Evolutionary conservation across 129 eudicot species (phyloP).

Genomic region (Ambrosia artemisiifolia): DNA sequence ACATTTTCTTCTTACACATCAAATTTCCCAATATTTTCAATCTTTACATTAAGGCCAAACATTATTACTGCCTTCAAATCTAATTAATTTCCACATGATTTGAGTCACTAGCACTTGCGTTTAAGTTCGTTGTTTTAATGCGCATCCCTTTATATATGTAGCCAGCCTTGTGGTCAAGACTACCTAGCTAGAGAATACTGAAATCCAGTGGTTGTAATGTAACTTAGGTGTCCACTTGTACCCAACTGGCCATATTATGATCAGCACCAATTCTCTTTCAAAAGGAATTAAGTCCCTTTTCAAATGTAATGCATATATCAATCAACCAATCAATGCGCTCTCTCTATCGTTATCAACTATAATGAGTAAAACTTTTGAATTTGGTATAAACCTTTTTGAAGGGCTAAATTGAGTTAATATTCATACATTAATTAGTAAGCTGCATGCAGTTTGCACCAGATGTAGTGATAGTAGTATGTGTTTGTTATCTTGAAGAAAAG

Average conservation of each 20-base stretch:
- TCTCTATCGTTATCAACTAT: constrained; percentile 9
- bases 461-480: constrained; percentile 22
- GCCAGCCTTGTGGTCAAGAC: no score
- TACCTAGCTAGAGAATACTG: no score
- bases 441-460: constrained; percentile 34
- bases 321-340: not conserved
- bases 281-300: not conserved
- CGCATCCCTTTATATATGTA: not conserved
- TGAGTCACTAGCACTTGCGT: no score
- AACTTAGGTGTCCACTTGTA: not conserved
- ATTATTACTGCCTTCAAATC: not conserved
- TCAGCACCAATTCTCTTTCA: not conserved
- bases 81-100: not conserved
- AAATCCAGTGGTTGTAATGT: not conserved
- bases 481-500: constrained; percentile 19
- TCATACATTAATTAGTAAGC: constrained; percentile 7
- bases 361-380: not conserved
- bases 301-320: not conserved
- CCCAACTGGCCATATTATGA: constrained; percentile 3
- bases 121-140: not conserved
- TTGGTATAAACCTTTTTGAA: constrained; percentile 1
- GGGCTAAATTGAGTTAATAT: constrained; percentile 14
- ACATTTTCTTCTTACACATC: constrained; percentile 30
- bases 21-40: not conserved
- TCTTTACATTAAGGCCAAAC: not conserved